These are phyloP conservation scores for Musa schizocarpa DNA, from an alignment of 176 grass and related monocot genomes.

Conservation along the genomic window DNA sequence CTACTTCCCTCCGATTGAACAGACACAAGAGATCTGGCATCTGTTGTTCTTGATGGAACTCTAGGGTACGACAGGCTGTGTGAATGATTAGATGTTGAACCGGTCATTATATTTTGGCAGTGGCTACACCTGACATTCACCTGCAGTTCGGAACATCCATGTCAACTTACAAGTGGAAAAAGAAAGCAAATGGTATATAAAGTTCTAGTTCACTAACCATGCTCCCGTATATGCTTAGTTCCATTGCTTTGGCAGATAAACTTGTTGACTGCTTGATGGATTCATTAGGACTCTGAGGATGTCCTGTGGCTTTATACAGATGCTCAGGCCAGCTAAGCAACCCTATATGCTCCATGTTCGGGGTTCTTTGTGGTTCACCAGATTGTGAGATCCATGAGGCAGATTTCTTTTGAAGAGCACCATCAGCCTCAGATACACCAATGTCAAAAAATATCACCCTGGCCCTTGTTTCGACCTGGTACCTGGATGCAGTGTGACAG, in stretches of 20 bases:
- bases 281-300: constrained; percentile 36
- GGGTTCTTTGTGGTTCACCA: constrained; percentile 27
- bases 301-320: constrained; percentile 34
- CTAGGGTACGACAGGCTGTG: constrained; percentile 56
- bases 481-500: constrained; percentile 35
- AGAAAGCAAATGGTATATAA: background rate
- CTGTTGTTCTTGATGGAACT: constrained; percentile 35
- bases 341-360: constrained; percentile 51
- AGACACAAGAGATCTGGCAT: constrained; percentile 33
- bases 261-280: constrained; percentile 24
- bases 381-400: constrained; percentile 32
- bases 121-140: constrained; percentile 29
- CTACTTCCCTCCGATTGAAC: constrained; percentile 59
- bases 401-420: constrained; percentile 27
- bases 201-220: constrained; percentile 34
- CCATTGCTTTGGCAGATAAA: constrained; percentile 64
- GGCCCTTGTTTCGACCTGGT: constrained; percentile 75
- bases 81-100: constrained; percentile 12
- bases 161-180: background rate
- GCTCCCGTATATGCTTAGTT: constrained; percentile 86
- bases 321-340: constrained; percentile 80
- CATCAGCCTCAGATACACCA: constrained; percentile 26
- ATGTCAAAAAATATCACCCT: constrained; percentile 58
- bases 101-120: constrained; percentile 7
- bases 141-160: constrained; percentile 23